Conservation (phyloP, 306 rosid species). For the Myrica gale region DNA sequence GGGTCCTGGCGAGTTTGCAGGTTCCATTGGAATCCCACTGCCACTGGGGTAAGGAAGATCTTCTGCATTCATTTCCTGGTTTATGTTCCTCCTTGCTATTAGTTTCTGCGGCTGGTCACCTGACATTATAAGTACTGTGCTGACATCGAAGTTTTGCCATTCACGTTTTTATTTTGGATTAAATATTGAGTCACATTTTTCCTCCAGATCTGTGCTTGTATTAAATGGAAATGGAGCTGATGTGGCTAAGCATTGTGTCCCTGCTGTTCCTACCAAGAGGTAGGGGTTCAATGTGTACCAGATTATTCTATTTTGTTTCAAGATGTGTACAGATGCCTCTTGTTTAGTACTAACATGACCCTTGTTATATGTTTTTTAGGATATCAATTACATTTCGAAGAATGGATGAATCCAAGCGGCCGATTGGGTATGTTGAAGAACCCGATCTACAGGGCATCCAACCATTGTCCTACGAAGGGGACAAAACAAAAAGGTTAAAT, state of each 20-base stretch:
- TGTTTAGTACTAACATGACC: constrained; percentile 19
- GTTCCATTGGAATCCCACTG: constrained; percentile 55
- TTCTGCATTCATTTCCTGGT: constrained; percentile 20
- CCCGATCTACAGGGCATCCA: constrained; percentile 79
- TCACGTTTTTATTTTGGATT: constrained; percentile 13
- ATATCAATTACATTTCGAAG: constrained; percentile 95
- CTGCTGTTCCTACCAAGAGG: constrained; percentile 84
- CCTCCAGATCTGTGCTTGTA: constrained; percentile 87
- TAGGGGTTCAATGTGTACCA: constrained; percentile 29
- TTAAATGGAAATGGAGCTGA: constrained; percentile 91
- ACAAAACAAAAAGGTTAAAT: constrained; percentile 30
- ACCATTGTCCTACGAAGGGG: constrained; percentile 63
- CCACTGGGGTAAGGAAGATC: constrained; percentile 72
- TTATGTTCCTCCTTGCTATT: constrained; percentile 2
- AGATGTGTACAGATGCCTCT: neutral
- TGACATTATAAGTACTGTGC: constrained; percentile 1
- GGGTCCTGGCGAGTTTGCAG: constrained; percentile 77
- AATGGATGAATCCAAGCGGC: constrained; percentile 72
- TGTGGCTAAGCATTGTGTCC: constrained; percentile 92
- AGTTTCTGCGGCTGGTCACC: neutral
- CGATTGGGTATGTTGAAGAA: constrained; percentile 49
- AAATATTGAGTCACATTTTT: constrained; percentile 29
- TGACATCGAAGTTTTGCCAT: constrained; percentile 8
- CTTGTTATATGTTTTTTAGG: constrained; percentile 37
- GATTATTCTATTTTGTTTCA: constrained; percentile 2